A percentile compares a stretch with the other conserved stretches of the same genome.
phyloP scores from a whole-genome alignment of 352 stramenopile genomes.

The Phytophthora pisi region DNA sequence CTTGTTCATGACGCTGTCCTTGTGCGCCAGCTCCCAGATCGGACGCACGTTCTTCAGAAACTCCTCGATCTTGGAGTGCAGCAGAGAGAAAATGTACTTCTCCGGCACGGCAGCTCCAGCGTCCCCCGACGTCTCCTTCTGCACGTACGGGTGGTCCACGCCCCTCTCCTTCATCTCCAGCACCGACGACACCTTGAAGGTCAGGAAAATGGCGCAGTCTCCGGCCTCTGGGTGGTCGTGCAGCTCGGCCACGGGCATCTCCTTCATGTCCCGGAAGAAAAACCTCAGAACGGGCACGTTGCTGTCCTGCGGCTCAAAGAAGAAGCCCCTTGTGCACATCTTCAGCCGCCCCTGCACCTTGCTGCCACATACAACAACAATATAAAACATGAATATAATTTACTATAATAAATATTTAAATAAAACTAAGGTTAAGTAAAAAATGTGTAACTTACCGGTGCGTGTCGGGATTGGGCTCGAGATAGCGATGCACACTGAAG shows the following conservation, averaged over 20 bases:
- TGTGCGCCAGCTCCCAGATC: conserved; percentile 71
- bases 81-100: conserved; percentile 84
- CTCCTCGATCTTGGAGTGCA: conserved; percentile 86
- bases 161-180: conserved; percentile 90
- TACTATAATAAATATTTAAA: conserved; percentile 1
- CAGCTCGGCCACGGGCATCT: conserved; percentile 62
- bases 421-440: conserved; percentile 9
- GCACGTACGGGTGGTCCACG: conserved; percentile 83
- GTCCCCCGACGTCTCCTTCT: conserved; percentile 46
- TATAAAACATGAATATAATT: conserved; percentile 3
- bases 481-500: conserved; percentile 83
- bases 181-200: conserved; percentile 63
- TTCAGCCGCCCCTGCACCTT: conserved; percentile 86
- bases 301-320: conserved; percentile 92
- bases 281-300: conserved; percentile 85
- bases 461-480: conserved; percentile 57
- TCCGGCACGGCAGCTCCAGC: conserved; percentile 19
- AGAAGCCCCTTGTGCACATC: conserved; percentile 89
- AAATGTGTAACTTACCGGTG: conserved; percentile 44
- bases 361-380: conserved; percentile 27
- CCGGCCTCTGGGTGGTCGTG: conserved; percentile 45
- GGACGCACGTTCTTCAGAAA: conserved; percentile 75
- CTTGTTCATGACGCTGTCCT: conserved; percentile 79
- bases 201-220: conserved; percentile 64
- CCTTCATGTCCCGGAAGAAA: conserved; percentile 85